These are phyloP conservation scores for Crepidotus variabilis DNA, from an alignment of 768 basidiomycete genomes.

Conservation along the genomic window DNA sequence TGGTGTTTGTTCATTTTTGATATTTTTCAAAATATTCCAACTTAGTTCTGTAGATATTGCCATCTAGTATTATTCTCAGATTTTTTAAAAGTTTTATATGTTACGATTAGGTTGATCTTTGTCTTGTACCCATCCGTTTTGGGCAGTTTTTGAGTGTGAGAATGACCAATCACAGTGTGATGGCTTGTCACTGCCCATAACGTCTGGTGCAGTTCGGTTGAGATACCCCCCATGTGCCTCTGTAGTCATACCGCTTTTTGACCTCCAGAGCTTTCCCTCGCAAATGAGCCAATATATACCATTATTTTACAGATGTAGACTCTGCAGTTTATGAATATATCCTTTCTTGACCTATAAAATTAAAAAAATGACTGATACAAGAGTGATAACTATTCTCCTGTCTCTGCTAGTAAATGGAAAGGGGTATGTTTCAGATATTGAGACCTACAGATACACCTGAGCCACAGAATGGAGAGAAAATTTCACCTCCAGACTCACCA, in stretches of 20 bases:
- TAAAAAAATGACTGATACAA: too few relatives aligned
- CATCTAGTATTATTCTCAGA: too few relatives aligned
- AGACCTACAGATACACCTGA: neutral
- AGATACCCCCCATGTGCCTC: neutral
- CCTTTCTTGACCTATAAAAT: too few relatives aligned
- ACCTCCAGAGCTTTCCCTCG: neutral
- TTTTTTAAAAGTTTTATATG: too few relatives aligned
- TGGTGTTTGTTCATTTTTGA: too few relatives aligned
- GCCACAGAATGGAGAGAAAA: neutral
- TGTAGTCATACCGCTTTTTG: neutral
- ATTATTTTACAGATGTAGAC: neutral
- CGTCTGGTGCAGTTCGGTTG: neutral
- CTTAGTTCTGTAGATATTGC: too few relatives aligned
- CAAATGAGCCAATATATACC: neutral
- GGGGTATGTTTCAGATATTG: too few relatives aligned
- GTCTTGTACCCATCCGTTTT: slow-evolving; percentile 1
- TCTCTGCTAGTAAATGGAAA: too few relatives aligned
- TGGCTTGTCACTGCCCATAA: neutral
- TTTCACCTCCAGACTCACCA: neutral
- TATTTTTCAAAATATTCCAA: too few relatives aligned
- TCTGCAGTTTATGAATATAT: too few relatives aligned
- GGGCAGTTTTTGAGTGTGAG: neutral
- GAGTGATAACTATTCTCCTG: too few relatives aligned
- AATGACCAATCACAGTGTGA: neutral
- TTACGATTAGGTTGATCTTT: neutral